A percentile compares a stretch with the other conserved stretches of the same genome.
These are phyloP conservation scores for Allomyces javanicus DNA, from an alignment of 192 early-diverging fungal species.

Conservation along the genomic window DNA sequence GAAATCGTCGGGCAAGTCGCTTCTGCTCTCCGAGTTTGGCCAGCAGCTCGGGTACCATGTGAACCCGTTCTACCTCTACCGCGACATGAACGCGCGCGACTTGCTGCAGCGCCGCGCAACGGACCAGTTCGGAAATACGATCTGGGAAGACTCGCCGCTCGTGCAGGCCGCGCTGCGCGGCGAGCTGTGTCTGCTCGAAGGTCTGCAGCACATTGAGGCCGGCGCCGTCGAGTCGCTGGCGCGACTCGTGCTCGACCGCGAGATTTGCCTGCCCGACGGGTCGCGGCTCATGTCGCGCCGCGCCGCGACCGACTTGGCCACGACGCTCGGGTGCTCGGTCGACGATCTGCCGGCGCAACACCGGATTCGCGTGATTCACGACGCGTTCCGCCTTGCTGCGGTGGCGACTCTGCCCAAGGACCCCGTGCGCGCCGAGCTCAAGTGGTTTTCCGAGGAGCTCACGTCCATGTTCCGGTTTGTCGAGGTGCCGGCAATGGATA, in stretches of 20 bases:
- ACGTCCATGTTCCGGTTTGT: slow-evolving; percentile 20
- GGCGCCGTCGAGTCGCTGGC: slow-evolving; percentile 46
- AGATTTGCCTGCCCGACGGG: slow-evolving; percentile 48
- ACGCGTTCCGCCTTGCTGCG: slow-evolving; percentile 54
- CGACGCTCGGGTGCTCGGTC: slow-evolving; percentile 1
- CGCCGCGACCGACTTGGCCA: slow-evolving; percentile 30
- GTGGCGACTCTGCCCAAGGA: slow-evolving; percentile 17
- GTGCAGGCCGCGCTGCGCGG: slow-evolving; percentile 55
- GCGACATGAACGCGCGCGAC: slow-evolving; percentile 62
- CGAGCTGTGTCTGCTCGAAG: slow-evolving; percentile 47
- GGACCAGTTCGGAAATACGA: slow-evolving; percentile 42
- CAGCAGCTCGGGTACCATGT: slow-evolving; percentile 15
- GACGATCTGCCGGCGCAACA: slow-evolving; percentile 13
- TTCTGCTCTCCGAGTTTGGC: slow-evolving; percentile 39
- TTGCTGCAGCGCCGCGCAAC: slow-evolving; percentile 55
- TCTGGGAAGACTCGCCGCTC: slow-evolving; percentile 53
- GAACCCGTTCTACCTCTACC: slow-evolving; percentile 20
- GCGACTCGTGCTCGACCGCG: slow-evolving; percentile 45
- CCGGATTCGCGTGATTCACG: slow-evolving; percentile 35
- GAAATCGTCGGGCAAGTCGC: slow-evolving; percentile 54
- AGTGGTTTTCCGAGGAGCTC: slow-evolving; percentile 24
- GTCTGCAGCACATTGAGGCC: slow-evolving; percentile 47
- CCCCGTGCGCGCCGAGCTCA: background rate
- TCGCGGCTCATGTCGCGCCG: slow-evolving; percentile 26
- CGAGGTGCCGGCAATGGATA: slow-evolving; percentile 12